Conservation (phyloP, 208 protist species). For the Crithidia sp. region DNA sequence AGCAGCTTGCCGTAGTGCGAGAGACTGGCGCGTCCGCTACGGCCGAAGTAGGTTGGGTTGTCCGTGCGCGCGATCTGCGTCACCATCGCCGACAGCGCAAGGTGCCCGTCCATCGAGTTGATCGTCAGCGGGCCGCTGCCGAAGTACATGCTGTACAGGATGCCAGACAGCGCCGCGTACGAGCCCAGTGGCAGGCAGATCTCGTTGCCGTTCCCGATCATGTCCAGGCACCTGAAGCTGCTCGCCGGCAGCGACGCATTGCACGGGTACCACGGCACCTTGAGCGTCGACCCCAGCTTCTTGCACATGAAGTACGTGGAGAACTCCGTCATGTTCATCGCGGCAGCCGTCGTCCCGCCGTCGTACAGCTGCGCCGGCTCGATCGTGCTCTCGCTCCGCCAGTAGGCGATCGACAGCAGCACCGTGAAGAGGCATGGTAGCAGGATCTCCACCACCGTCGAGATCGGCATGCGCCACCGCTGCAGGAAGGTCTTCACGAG, state of each 20-base stretch:
- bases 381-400: slow-evolving; percentile 35
- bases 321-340: slow-evolving; percentile 33
- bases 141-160: slow-evolving; percentile 51
- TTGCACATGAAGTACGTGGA: slow-evolving; percentile 31
- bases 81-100: slow-evolving; percentile 53
- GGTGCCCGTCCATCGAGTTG: slow-evolving; percentile 61
- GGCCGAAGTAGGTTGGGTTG: slow-evolving; percentile 61
- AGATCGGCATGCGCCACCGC: slow-evolving; percentile 53
- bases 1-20: slow-evolving; percentile 79
- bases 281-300: slow-evolving; percentile 14
- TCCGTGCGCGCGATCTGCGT: slow-evolving; percentile 37
- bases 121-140: slow-evolving; percentile 36
- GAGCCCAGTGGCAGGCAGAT: slow-evolving; percentile 24
- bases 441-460: slow-evolving; percentile 65
- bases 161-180: slow-evolving; percentile 22
- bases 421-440: slow-evolving; percentile 71
- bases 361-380: slow-evolving; percentile 40
- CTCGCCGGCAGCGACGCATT: not conserved
- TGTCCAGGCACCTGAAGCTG: slow-evolving; percentile 27
- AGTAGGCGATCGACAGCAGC: slow-evolving; percentile 62
- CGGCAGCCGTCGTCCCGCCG: not conserved
- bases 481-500: slow-evolving; percentile 71
- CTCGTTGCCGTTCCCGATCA: slow-evolving; percentile 42
- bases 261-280: slow-evolving; percentile 32
- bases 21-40: slow-evolving; percentile 39